Percentiles rank a stretch among this genome's conserved stretches.
phyloP scores from a whole-genome alignment of 805 yeast genomes.

The Wickerhamia fluorescens region DNA sequence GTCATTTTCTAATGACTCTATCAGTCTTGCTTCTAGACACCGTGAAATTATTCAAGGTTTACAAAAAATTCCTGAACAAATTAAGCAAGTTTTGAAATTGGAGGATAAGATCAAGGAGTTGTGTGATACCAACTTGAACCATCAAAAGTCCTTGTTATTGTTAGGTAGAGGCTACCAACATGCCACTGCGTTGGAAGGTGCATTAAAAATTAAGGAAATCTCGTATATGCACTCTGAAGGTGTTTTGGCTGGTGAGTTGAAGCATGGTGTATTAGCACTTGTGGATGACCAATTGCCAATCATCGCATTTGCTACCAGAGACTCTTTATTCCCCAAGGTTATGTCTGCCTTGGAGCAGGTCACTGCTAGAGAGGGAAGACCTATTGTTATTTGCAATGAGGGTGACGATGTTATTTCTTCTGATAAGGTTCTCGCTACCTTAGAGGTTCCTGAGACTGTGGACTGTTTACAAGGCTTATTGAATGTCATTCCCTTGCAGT shows the following conservation, averaged over 20 bases:
- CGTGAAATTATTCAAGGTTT: conserved; percentile 81
- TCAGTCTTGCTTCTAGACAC: conserved; percentile 71
- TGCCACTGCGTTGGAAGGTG: conserved; percentile 98
- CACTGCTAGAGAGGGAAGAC: conserved; percentile 94
- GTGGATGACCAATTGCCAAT: conserved; percentile 93
- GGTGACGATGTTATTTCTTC: conserved; percentile 60
- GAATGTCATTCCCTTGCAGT: conserved; percentile 89
- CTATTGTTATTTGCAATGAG: conserved; percentile 83
- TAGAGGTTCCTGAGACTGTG: conserved; percentile 91
- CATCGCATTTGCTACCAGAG: conserved; percentile 93
- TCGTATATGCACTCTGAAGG: conserved; percentile 99
- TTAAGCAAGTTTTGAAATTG: conserved; percentile 64
- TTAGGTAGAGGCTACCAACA: conserved; percentile 97
- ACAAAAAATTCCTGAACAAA: conserved; percentile 77
- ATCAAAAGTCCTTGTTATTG: conserved; percentile 79
- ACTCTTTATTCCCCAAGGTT: conserved; percentile 91
- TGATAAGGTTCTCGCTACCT: conserved; percentile 54
- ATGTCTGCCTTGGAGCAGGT: conserved; percentile 95
- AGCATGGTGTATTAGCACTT: conserved; percentile 95
- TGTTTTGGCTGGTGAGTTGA: conserved; percentile 97
- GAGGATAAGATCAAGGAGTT: conserved; percentile 68
- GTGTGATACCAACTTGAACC: conserved; percentile 65
- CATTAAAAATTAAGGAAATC: conserved; percentile 94
- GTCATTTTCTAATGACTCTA: conserved; percentile 86
- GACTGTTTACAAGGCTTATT: conserved; percentile 96